Base-by-base conservation (phyloP, 2,329 filamentous ascomycete species). In the Epicoccum sorghinum region DNA sequence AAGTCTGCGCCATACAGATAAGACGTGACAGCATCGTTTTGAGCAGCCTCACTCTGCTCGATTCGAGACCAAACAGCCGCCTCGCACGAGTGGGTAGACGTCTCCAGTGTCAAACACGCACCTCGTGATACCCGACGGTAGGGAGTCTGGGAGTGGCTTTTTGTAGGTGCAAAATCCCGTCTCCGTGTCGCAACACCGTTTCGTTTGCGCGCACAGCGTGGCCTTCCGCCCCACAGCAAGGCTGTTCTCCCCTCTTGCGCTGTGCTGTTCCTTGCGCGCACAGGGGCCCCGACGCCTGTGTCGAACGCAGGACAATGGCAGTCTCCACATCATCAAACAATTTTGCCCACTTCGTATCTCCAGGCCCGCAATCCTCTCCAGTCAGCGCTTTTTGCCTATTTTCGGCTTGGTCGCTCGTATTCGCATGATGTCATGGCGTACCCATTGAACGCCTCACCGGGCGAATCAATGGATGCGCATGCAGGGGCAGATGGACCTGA, bases 361-460 rank as follows among this genome's bases (percentile, higher is more conserved):
- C 38, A 36, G 47, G 18, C 47, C 47, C 47, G 13, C 47, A 25
- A 8, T 44, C 32, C 44, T 7, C 40, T 51, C 47, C 47, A 25
- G 33, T 44, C 40, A 33, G 47, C 47, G 14, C 24, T 32, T 40
- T 47, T 32, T 32, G 25, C 25, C 40, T 46, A 18, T 27, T 52
- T 36, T 18, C 22, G 36, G 48, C n/a, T 4, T 40, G 33, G 41
- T 9, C 29, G 35, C 41, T 22, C 41, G 33, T 40, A 29, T 45
- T 30, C 4, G 4, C 9, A 32, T 52, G 49, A 52, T 29, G 27
- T 52, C 49, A 52, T 37, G 3, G 12, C n/a, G 7, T 7, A 39
- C 37, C 36, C 4, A 22, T 13, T 5, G 29, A 13, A 29, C 29
- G 41, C 41, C 41, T 43, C 41, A 33, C 27, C 42, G 10, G 27